Base-by-base conservation (phyloP, 345 rosid species). In the Gossypium thurberi region DNA sequence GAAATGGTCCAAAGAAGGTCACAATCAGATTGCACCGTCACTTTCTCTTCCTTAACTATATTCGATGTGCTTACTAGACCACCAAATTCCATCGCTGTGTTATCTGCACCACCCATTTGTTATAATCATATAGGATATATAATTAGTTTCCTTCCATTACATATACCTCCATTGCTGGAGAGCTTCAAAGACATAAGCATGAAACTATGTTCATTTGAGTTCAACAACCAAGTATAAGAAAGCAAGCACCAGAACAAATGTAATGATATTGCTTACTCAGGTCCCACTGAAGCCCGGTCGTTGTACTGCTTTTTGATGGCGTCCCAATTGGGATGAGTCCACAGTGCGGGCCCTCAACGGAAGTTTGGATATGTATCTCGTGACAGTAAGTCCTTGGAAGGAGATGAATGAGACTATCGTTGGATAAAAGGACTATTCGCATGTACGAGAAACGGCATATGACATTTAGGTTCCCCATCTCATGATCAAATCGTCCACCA, bases 1-100 rank as follows among this genome's bases (percentile, higher is more conserved):
- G 97, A 85, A 67, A 96, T 91, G 0, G 99, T 96, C 99, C 98
- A 96, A 10, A 96, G 87, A 80, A 96, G 92, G 85, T 96, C 95
- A 0, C 92, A 80, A 77, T 90, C 92, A 0, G 99, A 91, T 58
- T 65, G 79, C 17, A 93, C 95, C 0, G 91, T 93, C 67, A 96
- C 72, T 66, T 70, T 91, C 55, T 87, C 93, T 14, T 60, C 89
- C 69, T 74, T 65, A 15, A 84, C 93, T 47, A 78, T 68, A 70
- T 96, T 96, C 14, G 98, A 96, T 4, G 99, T 90, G 73, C 98
- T 93, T 70, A 96, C 6, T 59, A 96, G 79, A 33, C 90, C 91
- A 48, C 98, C 98, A 66, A 96, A 96, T 72, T 77, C 81, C 97
- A 91, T 91, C 85, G 87, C 90, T 20, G 83, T 81, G 71, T 87